Evolutionary conservation across 768 basidiomycete genomes (phyloP).

Genomic region (Agrocybe praecox): DNA sequence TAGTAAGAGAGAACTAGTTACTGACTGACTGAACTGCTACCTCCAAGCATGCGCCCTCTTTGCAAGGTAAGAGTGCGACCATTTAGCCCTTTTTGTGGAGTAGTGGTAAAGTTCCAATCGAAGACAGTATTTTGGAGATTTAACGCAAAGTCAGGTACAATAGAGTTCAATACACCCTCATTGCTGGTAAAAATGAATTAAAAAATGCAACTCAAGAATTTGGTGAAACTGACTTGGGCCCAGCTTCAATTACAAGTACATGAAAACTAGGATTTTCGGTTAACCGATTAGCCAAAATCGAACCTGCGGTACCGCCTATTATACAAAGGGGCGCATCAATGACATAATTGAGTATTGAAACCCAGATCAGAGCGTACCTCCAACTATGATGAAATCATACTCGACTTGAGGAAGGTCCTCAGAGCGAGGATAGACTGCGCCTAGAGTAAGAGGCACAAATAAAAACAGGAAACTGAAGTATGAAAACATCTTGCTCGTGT

Average conservation of each 20-base stretch:
- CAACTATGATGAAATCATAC: slow-evolving; percentile 27
- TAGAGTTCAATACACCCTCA: background rate
- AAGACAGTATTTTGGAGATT: background rate
- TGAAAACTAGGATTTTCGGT: slow-evolving; percentile 48
- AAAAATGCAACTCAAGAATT: background rate
- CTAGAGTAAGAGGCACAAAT: background rate
- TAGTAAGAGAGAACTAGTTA: background rate
- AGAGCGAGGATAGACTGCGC: background rate
- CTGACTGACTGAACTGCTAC: slow-evolving; percentile 11
- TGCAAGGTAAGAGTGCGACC: slow-evolving; percentile 1
- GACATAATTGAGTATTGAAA: background rate
- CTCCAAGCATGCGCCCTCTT: slow-evolving; percentile 7
- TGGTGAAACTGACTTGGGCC: slow-evolving; percentile 45
- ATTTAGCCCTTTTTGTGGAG: background rate
- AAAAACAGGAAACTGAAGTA: background rate
- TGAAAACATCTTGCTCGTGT: background rate
- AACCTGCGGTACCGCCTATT: slow-evolving; percentile 55
- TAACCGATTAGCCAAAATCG: slow-evolving; percentile 56
- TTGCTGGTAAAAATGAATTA: background rate
- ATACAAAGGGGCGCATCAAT: background rate
- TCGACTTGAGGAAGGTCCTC: background rate
- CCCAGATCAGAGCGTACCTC: slow-evolving; percentile 14
- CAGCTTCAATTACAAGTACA: slow-evolving; percentile 59
- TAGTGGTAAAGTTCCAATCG: slow-evolving; percentile 10
- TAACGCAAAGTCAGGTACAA: background rate